Evolutionary conservation across 495 filamentous ascomycete species (phyloP), one percentile per base, ranked within the genome.

Genomic region (Amorphotheca resinae): DNA sequence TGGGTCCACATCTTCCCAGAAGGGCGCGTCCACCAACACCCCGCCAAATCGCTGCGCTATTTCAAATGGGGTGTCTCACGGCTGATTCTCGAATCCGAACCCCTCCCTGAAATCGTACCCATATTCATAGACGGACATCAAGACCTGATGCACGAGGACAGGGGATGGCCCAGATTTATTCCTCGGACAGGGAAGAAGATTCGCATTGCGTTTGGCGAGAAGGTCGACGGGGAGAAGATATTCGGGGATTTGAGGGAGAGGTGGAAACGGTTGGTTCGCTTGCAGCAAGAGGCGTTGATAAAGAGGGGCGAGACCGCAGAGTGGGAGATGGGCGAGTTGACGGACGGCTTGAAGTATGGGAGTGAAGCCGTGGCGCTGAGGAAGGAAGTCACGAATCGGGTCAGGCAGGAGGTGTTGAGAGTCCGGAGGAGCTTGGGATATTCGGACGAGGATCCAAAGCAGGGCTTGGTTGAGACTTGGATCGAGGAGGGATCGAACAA

Each of bases 1-100:
- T 95, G 89, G 91, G 65, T 96, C 2, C 91, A 98, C 62, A 81
- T 96, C 33, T 98, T 95, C 63, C 91, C 91, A 26, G 91, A 98
- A 61, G 91, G 87, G 11, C 80, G 79, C 49, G 83, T 95, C 17
- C 88, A 96, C 62, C 91, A 98, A 64, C 76, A 87, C 43, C 76
- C 82, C 2, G 59, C 69, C 22, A 76, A 79, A 49, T 74, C 77
- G 26, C 80, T 95, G 74, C 82, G 89, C 9, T 98, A 98, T 65
- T 95, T 95, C 73, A 93, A 91, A 60, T 98, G 91, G 91, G 91
- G 91, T 4, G 66, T 95, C 5, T 81, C 88, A 3, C 75, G 91
- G 1, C 64, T 95, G 28, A 89, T 98, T 39, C 70, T 98, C 8
- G 91, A 98, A 59, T 66, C 80, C 36, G 82, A 85, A 20, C 81